Base-by-base conservation (phyloP, 176 grass and related monocot genomes). In the Chrysopogon serrulatus region DNA sequence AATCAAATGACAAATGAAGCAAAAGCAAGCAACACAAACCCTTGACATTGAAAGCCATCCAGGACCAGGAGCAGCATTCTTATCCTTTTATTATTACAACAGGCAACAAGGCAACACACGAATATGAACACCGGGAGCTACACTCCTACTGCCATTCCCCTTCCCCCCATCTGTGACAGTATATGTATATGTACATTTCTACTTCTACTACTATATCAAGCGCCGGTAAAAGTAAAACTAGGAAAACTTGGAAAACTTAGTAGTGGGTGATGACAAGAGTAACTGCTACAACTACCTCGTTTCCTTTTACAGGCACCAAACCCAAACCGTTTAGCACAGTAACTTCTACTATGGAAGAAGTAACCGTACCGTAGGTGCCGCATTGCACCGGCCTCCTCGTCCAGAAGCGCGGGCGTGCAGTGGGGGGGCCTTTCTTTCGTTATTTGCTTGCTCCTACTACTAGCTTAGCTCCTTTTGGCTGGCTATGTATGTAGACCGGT, bases 351-450 rank as follows among this genome's bases (percentile, higher is more conserved):
- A 73, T 88, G 68, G 12, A 42, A n/a, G 28, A 51, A 76, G 66
- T 79, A 68, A 35, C 73, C 14, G 66, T 39, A 24, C 79, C 66
- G 57, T 80, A 74, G 9, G 66, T 31, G 47, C 74, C 66, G 76
- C 86, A 79, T 64, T 66, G 86, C 83, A 82, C 77, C 79, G 84
- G 77, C 82, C 78, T 89, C 86, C 83, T 81, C 86, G 59, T 86
- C 82, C 88, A 89, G 81, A 86, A 79, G 89, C 83, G 68, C 80
- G 41, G 43, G 56, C 77, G 72, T 71, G 80, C 77, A 82, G 63
- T 88, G 83, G 72, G 19, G 84, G n/a, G n/a, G n/a, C n/a, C n/a
- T n/a, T n/a, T n/a, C 57, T 45, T 15, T 26, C 23, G 65, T 83
- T 71, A 79, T 91, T 94, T n/a, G n/a, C 59, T 61, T 15, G 59